Percentiles rank a stretch among this genome's conserved stretches.
Evolutionary conservation across 2,329 filamentous ascomycete species (phyloP).

Genomic region (Apiospora hydei): DNA sequence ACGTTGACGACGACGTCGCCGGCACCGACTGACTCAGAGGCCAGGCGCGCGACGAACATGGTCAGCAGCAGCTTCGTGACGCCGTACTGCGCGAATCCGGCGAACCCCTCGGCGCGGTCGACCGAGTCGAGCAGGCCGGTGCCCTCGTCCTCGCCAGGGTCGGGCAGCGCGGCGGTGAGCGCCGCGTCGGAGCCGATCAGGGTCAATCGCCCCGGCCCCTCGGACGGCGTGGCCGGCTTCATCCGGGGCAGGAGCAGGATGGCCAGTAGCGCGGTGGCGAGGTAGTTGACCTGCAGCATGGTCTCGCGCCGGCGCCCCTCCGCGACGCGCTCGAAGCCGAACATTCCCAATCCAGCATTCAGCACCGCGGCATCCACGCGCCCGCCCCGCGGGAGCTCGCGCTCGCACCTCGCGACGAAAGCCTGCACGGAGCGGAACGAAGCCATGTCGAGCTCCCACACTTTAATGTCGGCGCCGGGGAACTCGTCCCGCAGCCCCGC

Average conservation of each 20-base stretch:
- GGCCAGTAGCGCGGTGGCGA: constrained; percentile 56
- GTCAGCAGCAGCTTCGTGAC: constrained; percentile 43
- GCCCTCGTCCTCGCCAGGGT: not conserved
- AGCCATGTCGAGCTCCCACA: constrained; percentile 51
- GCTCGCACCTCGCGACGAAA: constrained; percentile 43
- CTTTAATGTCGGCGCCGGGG: constrained; percentile 40
- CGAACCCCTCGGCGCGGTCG: constrained; percentile 12
- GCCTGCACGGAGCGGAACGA: constrained; percentile 47
- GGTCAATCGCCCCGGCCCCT: too few relatives aligned
- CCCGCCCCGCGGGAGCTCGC: constrained; percentile 33
- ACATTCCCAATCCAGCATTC: constrained; percentile 41
- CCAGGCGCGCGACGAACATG: constrained; percentile 43
- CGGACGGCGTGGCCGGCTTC: too few relatives aligned
- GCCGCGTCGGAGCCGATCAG: constrained; percentile 36
- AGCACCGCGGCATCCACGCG: constrained; percentile 49
- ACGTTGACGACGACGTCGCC: constrained; percentile 36
- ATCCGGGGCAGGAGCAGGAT: constrained; percentile 53
- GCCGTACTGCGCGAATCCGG: constrained; percentile 32
- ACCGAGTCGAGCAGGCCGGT: constrained; percentile 28
- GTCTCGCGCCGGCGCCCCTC: constrained; percentile 46
- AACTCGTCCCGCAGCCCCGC: constrained; percentile 33
- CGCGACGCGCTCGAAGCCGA: constrained; percentile 29
- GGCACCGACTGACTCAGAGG: constrained; percentile 26
- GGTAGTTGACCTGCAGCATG: constrained; percentile 57
- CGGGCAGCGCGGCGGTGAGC: constrained; percentile 6